Evolutionary conservation across 768 basidiomycete genomes (phyloP).

Genomic region (Boletus tylopilopsis): DNA sequence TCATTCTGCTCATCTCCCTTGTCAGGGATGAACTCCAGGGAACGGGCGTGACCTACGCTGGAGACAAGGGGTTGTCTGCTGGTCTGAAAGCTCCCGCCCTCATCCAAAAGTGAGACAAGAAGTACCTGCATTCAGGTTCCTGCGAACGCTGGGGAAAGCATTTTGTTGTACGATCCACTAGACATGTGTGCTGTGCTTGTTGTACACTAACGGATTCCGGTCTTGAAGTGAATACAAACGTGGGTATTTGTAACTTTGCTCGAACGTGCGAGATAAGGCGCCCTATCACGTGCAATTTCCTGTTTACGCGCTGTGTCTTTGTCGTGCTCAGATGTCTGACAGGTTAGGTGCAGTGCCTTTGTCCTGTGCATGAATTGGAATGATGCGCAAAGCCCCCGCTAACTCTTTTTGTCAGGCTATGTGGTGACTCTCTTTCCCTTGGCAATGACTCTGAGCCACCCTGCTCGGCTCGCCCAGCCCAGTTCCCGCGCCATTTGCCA

Average conservation of each 20-base stretch:
- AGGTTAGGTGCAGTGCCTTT: conserved; percentile 23
- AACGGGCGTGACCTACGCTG: conserved; percentile 67
- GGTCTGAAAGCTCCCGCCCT: conserved; percentile 72
- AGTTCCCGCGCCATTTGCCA: conserved; percentile 23
- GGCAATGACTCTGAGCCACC: conserved; percentile 3
- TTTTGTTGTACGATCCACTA: conserved; percentile 30
- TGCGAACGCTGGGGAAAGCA: not conserved
- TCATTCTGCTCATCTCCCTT: not conserved
- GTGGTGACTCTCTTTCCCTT: not conserved
- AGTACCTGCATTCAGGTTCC: conserved; percentile 5
- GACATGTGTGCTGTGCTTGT: conserved; percentile 16
- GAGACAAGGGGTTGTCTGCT: conserved; percentile 73
- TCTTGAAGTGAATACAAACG: conserved; percentile 13
- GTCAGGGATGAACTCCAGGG: conserved; percentile 73
- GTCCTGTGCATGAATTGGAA: conserved; percentile 16
- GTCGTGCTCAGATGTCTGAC: conserved; percentile 4
- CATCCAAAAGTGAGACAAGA: conserved; percentile 51
- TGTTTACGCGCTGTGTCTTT: conserved; percentile 5
- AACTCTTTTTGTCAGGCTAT: conserved; percentile 5
- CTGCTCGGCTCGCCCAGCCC: conserved; percentile 17
- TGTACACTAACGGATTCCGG: conserved; percentile 27
- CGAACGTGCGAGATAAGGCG: conserved; percentile 23
- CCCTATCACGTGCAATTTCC: conserved; percentile 24
- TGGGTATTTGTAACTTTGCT: conserved; percentile 2
- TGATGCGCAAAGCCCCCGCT: conserved; percentile 7